Conservation (phyloP, 2,329 filamentous ascomycete genomes). For the Penicillium sp. region DNA sequence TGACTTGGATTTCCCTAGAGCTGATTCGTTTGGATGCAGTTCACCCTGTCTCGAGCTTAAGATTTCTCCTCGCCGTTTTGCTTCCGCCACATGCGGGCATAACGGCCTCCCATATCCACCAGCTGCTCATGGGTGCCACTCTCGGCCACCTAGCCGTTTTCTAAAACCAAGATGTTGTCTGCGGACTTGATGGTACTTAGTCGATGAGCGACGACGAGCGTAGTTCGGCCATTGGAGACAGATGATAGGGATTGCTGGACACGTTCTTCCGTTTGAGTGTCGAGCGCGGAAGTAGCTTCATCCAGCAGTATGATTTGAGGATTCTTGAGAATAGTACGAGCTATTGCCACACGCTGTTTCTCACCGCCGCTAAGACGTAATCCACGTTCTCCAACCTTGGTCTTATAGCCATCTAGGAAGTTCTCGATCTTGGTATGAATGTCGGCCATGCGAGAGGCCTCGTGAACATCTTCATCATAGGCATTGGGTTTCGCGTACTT, state of each 20-base stretch:
- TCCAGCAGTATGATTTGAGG: neutral
- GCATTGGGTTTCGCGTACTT: neutral
- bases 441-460: neutral
- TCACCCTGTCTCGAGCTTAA: no score
- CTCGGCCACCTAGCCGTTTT: neutral
- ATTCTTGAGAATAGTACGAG: neutral
- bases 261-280: neutral
- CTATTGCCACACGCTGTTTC: neutral
- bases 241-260: neutral
- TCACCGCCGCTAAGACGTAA: neutral
- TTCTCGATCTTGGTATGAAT: neutral
- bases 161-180: neutral
- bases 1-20: no score
- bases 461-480: neutral
- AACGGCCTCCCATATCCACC: neutral
- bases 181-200: neutral
- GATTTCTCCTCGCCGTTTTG: no score
- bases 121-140: neutral
- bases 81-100: neutral
- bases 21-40: no score
- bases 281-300: neutral
- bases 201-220: neutral
- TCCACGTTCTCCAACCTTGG: neutral
- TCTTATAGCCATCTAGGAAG: neutral
- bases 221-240: neutral